These are phyloP conservation scores for sunflower (Helianthus annuus) DNA, from an alignment of 129 eudicot genomes.

Conservation along the genomic window HanXRQr2.0-SUNRISE NC_035433.2:64269881-64270380, in stretches of 20 bases:
- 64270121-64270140: constrained; percentile 33
- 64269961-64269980: constrained; percentile 95
- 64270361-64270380: not conserved
- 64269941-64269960: constrained; percentile 68
- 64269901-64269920: constrained; percentile 62
- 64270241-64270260: constrained; percentile 3
- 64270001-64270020: constrained; percentile 66
- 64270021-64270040: constrained; percentile 79
- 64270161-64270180: constrained; percentile 39
- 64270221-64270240: not conserved
- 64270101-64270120: constrained; percentile 48
- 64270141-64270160: constrained; percentile 24
- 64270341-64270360: not conserved
- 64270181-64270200: constrained; percentile 41
- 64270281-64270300: constrained; percentile 4
- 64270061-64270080: constrained; percentile 52
- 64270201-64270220: not conserved
- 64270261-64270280: constrained; percentile 8
- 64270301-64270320: not conserved
- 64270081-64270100: constrained; percentile 76
- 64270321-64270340: not conserved
- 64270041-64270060: constrained; percentile 67
- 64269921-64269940: constrained; percentile 78
- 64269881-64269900: constrained; percentile 71
- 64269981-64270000: constrained; percentile 66